A percentile compares a stretch with the other conserved stretches of the same genome.
Evolutionary conservation across 768 basidiomycete genomes (phyloP).

Genomic region (Cantharellus cinnabarinus): DNA sequence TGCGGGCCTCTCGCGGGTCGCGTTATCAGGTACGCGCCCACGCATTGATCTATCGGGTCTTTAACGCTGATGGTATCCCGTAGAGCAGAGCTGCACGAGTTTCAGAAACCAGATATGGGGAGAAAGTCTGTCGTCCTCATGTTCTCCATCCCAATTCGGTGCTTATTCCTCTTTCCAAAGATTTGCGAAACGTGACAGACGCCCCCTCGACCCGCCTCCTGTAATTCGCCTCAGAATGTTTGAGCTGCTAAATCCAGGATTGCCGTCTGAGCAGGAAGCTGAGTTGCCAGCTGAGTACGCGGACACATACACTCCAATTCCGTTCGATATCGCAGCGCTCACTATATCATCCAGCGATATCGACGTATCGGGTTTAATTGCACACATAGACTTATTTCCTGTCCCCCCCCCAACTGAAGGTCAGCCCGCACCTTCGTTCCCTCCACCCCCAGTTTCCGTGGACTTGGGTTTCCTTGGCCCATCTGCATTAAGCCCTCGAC

Average conservation of each 20-base stretch:
- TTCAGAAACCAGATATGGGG: conserved; percentile 44
- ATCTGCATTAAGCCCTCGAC: background rate
- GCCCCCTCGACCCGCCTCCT: conserved; percentile 48
- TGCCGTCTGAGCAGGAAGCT: conserved; percentile 21
- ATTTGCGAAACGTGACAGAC: conserved; percentile 31
- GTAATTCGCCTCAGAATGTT: conserved; percentile 35
- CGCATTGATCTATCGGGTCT: background rate
- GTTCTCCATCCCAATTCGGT: conserved; percentile 6
- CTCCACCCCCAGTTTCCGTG: background rate
- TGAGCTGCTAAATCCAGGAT: conserved; percentile 25
- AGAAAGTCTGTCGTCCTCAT: conserved; percentile 28
- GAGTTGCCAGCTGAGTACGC: conserved; percentile 16
- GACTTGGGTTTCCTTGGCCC: background rate
- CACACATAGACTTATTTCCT: conserved; percentile 60
- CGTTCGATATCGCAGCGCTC: background rate
- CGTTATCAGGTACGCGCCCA: conserved; percentile 12
- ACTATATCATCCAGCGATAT: conserved; percentile 26
- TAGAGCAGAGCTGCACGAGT: conserved; percentile 21
- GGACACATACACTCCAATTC: conserved; percentile 1
- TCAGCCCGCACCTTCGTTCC: background rate
- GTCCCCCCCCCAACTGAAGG: conserved; percentile 14
- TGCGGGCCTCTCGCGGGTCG: conserved; percentile 41
- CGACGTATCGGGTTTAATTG: conserved; percentile 45
- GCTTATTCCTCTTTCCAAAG: conserved; percentile 4
- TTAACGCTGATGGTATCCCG: conserved; percentile 10